Conservation (phyloP, 2,329 filamentous ascomycete species). For the Microdochium trichocladiopsis region DNA sequence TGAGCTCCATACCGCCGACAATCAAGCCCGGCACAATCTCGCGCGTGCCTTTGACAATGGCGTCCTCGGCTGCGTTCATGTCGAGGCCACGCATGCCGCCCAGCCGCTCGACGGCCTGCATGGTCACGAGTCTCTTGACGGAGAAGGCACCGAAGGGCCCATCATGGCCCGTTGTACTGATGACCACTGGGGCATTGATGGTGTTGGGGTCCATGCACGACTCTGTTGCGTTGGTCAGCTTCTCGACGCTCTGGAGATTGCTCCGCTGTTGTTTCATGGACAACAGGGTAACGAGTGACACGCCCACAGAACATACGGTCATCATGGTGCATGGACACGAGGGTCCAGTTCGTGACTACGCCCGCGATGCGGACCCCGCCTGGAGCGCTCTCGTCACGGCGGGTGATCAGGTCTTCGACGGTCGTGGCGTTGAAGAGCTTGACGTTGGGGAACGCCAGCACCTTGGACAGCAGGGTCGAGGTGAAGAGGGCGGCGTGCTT, state of each 20-base stretch:
- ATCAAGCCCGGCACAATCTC: conserved; percentile 84
- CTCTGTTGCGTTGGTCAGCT: no score
- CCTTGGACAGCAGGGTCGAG: conserved; percentile 75
- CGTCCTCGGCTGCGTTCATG: conserved; percentile 87
- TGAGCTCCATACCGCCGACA: conserved; percentile 92
- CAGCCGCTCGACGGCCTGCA: conserved; percentile 75
- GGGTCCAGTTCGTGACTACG: conserved; percentile 93
- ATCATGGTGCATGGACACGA: conserved; percentile 81
- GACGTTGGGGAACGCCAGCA: conserved; percentile 79
- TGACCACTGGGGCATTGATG: conserved; percentile 83
- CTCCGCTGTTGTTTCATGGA: no score
- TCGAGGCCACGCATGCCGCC: conserved; percentile 91
- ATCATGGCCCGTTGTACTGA: conserved; percentile 88
- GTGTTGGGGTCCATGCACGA: conserved; percentile 97
- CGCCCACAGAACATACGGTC: no score
- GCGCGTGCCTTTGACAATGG: conserved; percentile 85
- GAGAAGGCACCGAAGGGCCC: conserved; percentile 86
- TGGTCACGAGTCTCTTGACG: conserved; percentile 84
- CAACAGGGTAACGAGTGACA: no score
- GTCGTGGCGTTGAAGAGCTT: conserved; percentile 95
- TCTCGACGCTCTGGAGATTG: no score
- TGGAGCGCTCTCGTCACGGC: conserved; percentile 41
- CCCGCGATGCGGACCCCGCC: conserved; percentile 59
- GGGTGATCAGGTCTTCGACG: conserved; percentile 89
- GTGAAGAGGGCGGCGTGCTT: conserved; percentile 94